A percentile compares a stretch with the other conserved stretches of the same genome.
These are phyloP conservation scores for Paratinospora sagittata DNA, from an alignment of 164 flowering plant species.

Conservation along the genomic window DNA sequence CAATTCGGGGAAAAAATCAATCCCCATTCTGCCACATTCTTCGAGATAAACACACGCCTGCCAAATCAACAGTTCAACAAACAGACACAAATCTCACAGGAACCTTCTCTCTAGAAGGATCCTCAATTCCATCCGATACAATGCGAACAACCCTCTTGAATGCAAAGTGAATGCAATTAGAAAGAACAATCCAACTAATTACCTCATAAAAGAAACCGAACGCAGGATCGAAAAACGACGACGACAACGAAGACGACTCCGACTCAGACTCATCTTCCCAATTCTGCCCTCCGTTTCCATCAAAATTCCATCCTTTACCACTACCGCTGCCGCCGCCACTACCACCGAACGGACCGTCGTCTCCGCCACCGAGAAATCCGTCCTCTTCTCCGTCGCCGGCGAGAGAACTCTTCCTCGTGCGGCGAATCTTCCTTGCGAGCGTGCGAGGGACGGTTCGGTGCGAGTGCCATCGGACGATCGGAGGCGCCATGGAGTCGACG, in stretches of 20 bases:
- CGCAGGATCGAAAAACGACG: conserved; percentile 50
- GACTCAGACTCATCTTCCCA: conserved; percentile 33
- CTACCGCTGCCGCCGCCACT: conserved; percentile 42
- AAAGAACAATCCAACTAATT: conserved; percentile 66
- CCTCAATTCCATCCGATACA: conserved; percentile 28
- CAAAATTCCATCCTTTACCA: conserved; percentile 57
- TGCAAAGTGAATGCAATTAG: conserved; percentile 78
- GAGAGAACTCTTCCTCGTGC: conserved; percentile 31
- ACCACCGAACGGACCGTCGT: conserved; percentile 36
- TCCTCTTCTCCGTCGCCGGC: conserved; percentile 33
- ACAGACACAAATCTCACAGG: conserved; percentile 14
- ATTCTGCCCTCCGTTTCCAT: conserved; percentile 34
- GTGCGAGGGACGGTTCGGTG: conserved; percentile 29
- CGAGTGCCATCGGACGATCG: conserved; percentile 29
- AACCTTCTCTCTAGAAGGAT: conserved; percentile 49
- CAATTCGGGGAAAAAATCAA: not conserved
- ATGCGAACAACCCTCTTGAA: conserved; percentile 53
- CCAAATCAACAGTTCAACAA: conserved; percentile 14
- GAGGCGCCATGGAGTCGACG: conserved; percentile 44
- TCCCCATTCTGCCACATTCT: not conserved
- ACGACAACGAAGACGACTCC: conserved; percentile 20
- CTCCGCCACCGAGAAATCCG: conserved; percentile 27
- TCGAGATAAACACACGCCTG: not conserved
- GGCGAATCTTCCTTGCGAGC: conserved; percentile 28
- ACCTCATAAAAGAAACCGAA: conserved; percentile 75